Percentiles rank a stretch among this genome's conserved stretches.
phyloP scores from a whole-genome alignment of 805 yeast genomes.

The Priceomyces carsonii region DNA sequence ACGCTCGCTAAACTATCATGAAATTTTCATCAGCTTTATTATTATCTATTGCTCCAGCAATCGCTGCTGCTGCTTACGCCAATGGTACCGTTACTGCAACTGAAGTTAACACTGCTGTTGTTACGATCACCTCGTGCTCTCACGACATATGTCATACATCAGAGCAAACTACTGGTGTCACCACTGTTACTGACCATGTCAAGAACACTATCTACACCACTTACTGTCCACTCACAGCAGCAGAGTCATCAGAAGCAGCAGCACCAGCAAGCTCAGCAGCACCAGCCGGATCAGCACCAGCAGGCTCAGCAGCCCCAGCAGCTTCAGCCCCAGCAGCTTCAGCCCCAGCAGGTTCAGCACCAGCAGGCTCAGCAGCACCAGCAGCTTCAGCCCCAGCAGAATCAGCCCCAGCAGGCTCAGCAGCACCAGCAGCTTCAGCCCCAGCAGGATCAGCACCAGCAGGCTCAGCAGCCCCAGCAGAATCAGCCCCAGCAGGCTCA shows the following conservation, averaged over 20 bases:
- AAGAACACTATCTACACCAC: constrained; percentile 36
- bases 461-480: constrained; percentile 11
- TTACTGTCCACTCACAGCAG: constrained; percentile 32
- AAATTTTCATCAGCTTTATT: constrained; percentile 34
- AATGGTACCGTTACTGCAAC: constrained; percentile 31
- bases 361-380: constrained; percentile 12
- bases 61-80: constrained; percentile 29
- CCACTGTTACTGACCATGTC: constrained; percentile 29
- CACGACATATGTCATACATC: constrained; percentile 27
- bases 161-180: constrained; percentile 37
- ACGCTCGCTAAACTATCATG: constrained; percentile 28
- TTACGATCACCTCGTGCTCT: constrained; percentile 39
- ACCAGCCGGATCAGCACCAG: constrained; percentile 11
- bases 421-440: constrained; percentile 11
- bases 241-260: constrained; percentile 13
- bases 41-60: constrained; percentile 24
- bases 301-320: constrained; percentile 11
- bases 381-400: constrained; percentile 14
- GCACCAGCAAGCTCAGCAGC: constrained; percentile 14
- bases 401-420: constrained; percentile 13
- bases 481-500: constrained; percentile 13
- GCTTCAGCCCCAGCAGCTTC: constrained; percentile 10
- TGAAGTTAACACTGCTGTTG: constrained; percentile 28
- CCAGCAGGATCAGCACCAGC: constrained; percentile 12
- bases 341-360: constrained; percentile 3